Evolutionary conservation across 2,329 filamentous ascomycete species (phyloP).

Genomic region (Xylariaceae sp.): DNA sequence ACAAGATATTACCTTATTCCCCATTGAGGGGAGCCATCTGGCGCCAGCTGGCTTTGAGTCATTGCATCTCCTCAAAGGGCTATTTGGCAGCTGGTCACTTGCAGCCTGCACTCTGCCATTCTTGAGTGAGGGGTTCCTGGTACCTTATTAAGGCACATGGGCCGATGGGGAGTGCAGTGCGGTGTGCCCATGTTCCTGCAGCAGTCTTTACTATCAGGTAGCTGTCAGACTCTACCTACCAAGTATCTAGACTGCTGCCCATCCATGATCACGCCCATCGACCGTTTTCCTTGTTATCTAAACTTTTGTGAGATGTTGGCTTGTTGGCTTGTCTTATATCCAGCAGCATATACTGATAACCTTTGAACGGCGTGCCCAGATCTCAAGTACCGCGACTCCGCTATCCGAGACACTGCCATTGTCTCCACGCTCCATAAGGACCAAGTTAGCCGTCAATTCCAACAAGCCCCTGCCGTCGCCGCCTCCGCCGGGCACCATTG

Average conservation of each 20-base stretch:
- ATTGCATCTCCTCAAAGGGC: background rate
- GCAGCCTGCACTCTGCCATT: background rate
- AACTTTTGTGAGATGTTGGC: background rate
- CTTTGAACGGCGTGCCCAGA: conserved; percentile 8
- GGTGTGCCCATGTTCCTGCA: background rate
- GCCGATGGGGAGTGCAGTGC: no score
- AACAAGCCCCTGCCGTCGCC: conserved; percentile 53
- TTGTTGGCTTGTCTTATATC: background rate
- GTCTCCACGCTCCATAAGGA: conserved; percentile 27
- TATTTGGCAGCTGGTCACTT: background rate
- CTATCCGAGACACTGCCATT: conserved; percentile 18
- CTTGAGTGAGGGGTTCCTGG: no score
- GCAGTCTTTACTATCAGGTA: conserved; percentile 3
- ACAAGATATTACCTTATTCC: background rate
- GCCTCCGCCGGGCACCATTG: conserved; percentile 33
- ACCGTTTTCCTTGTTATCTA: conserved; percentile 3
- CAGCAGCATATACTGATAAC: conserved; percentile 9
- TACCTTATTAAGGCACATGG: no score
- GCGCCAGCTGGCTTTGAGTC: background rate
- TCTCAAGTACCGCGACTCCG: conserved; percentile 14
- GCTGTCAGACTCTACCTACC: no score
- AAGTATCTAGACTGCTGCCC: no score
- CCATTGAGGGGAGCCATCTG: background rate
- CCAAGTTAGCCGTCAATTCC: conserved; percentile 34
- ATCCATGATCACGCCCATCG: conserved; percentile 1